Evolutionary conservation across 2,329 filamentous ascomycete genomes (phyloP).

Genomic region (Epichloe gansuensis): DNA sequence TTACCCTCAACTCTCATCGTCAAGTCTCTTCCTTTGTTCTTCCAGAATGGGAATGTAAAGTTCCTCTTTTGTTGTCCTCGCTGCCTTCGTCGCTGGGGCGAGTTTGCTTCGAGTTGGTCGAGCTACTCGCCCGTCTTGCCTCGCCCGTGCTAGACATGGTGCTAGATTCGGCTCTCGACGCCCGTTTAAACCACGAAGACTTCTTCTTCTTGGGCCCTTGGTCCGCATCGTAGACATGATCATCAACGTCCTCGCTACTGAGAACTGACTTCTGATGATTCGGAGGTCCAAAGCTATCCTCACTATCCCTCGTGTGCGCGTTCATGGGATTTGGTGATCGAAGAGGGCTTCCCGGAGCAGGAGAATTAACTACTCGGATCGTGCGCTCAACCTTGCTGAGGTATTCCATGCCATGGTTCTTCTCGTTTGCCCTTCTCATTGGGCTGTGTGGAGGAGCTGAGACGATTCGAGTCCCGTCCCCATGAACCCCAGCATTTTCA

Average conservation of each 20-base stretch:
- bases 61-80: constrained; percentile 35
- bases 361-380: constrained; percentile 43
- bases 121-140: neutral
- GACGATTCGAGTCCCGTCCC: constrained; percentile 31
- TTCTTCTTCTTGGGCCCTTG: constrained; percentile 30
- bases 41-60: constrained; percentile 45
- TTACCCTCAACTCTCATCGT: constrained; percentile 34
- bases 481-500: constrained; percentile 23
- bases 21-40: constrained; percentile 31
- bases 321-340: constrained; percentile 28
- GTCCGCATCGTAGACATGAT: constrained; percentile 8
- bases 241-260: constrained; percentile 10
- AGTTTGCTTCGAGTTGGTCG: constrained; percentile 8
- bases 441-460: constrained; percentile 32
- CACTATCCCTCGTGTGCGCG: constrained; percentile 26
- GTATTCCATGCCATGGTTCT: constrained; percentile 29
- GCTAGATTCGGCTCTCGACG: constrained; percentile 24
- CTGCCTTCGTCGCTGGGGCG: constrained; percentile 10
- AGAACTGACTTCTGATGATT: constrained; percentile 11
- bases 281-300: constrained; percentile 12
- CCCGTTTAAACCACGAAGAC: constrained; percentile 39
- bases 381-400: constrained; percentile 36
- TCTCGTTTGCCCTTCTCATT: constrained; percentile 19
- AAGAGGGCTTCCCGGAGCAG: constrained; percentile 23
- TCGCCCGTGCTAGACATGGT: constrained; percentile 5